These are phyloP conservation scores for Schizophyllum amplum DNA, from an alignment of 1,284 basidiomycete species.

Conservation along the genomic window DNA sequence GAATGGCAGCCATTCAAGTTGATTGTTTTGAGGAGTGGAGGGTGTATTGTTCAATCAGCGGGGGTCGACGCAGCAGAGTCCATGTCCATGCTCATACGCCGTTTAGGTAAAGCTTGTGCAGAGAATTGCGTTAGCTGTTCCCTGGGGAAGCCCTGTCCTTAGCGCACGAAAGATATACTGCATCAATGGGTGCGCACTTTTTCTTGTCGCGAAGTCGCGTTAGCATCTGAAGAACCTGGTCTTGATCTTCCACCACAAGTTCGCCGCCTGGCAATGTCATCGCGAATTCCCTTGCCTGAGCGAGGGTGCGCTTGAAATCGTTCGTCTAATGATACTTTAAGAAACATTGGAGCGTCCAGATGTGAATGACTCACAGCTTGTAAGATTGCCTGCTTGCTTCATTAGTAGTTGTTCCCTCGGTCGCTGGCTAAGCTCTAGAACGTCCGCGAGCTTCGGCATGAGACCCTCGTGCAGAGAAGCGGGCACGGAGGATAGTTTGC, in stretches of 20 bases:
- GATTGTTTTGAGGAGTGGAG: too few relatives aligned
- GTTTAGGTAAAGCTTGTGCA: slow-evolving; percentile 18
- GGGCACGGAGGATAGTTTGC: slow-evolving; percentile 23
- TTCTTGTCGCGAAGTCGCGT: slow-evolving; percentile 50
- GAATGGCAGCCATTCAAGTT: neutral
- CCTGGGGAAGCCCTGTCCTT: slow-evolving; percentile 2
- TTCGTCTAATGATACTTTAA: slow-evolving; percentile 43
- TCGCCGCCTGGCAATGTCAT: slow-evolving; percentile 56
- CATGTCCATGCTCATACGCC: slow-evolving; percentile 34
- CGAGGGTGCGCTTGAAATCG: slow-evolving; percentile 49
- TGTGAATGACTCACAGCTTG: slow-evolving; percentile 39
- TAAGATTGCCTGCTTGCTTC: slow-evolving; percentile 56
- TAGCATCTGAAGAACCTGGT: slow-evolving; percentile 57
- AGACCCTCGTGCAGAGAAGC: slow-evolving; percentile 42
- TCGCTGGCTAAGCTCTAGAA: slow-evolving; percentile 48
- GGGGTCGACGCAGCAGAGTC: slow-evolving; percentile 53
- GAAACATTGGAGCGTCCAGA: neutral
- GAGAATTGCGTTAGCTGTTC: slow-evolving; percentile 36
- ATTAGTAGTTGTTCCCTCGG: slow-evolving; percentile 42
- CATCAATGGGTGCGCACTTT: slow-evolving; percentile 28
- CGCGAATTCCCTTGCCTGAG: slow-evolving; percentile 50
- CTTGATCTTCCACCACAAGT: slow-evolving; percentile 52
- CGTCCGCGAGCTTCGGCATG: slow-evolving; percentile 40
- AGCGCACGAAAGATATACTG: neutral
- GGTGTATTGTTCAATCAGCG: slow-evolving; percentile 12